Base-by-base conservation (phyloP, 1,284 basidiomycete genomes). In the Lentinula novae-zelandiae region DNA sequence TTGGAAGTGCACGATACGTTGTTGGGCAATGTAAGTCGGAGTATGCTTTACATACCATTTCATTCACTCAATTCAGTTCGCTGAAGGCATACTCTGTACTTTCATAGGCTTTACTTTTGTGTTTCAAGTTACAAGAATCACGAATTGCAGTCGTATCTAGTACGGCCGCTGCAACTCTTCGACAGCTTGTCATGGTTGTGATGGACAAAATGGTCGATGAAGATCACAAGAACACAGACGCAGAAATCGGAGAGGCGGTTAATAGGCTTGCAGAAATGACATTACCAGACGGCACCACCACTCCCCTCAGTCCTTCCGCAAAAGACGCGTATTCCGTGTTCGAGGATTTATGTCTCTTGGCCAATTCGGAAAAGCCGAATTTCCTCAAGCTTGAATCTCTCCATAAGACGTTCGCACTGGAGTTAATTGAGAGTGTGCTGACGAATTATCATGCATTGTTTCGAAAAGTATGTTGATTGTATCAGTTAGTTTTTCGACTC, bases 161-260 rank as follows among this genome's bases (percentile, higher is more conserved):
- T 0, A 99, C 96, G 1, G 97, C 96, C 0, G 96, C 96, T 0
- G 96, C 97, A 0, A 98, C 96, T 0, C 82, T 99, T 6, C 89
- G 96, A 1, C 96, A 98, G 72, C 83, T 97, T 1, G 93, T 99
- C 59, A 98, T 99, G 95, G 93, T 97, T 66, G 89, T 98, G 12
- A 93, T 98, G 55, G 96, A 99, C 76, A 96, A 97, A 69, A 91
- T 98, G 69, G 85, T 89, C 1, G 83, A 86, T 17, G 93, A 96
- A 70, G 92, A 95, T 65, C 74, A 77, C n/a, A 71, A 73, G 17
- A 81, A 80, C 13, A 75, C 78, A 15, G 63, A 72, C 13, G 61
- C 67, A n/a, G 63, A 63, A n/a, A 48, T 68, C 1, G 49, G n/a
- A 53, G 51, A 13, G 4, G 51, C 10, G 1, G 51, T 17, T 2